Conservation (phyloP, 1,284 basidiomycete species). For the Malassezia sympodialis region DNA sequence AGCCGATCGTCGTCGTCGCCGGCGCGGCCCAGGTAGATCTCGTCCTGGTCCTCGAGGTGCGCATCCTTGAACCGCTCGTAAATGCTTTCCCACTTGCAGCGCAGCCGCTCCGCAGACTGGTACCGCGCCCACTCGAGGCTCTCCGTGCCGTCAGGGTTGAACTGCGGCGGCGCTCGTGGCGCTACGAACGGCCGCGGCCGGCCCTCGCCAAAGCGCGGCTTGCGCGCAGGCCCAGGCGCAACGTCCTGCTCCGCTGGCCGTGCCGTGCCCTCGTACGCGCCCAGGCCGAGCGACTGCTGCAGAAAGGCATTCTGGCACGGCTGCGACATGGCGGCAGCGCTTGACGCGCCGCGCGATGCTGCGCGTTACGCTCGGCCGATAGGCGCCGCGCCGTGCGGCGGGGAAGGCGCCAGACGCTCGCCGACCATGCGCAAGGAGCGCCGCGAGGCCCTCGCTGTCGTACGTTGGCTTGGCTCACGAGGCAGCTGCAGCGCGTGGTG, state of each 20-base stretch:
- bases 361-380: conserved; percentile 12
- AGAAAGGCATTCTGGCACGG: conserved; percentile 19
- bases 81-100: conserved; percentile 40
- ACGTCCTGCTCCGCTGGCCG: not conserved
- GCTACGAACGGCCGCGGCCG: not conserved
- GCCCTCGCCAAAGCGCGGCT: conserved; percentile 1
- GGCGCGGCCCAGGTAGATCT: conserved; percentile 39
- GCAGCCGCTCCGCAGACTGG: conserved; percentile 35
- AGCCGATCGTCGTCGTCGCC: conserved; percentile 22
- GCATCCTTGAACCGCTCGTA: conserved; percentile 41
- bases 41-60: conserved; percentile 39
- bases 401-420: not conserved
- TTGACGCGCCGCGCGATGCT: not conserved
- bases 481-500: conserved; percentile 8
- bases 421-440: conserved; percentile 15
- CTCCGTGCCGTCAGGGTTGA: conserved; percentile 33
- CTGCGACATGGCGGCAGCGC: conserved; percentile 12
- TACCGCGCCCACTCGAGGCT: conserved; percentile 33
- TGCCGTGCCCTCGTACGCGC: not conserved
- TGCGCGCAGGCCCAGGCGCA: not conserved
- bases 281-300: conserved; percentile 14
- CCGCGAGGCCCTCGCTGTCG: conserved; percentile 13
- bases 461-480: not conserved
- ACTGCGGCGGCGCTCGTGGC: conserved; percentile 16
- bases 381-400: not conserved